These are phyloP conservation scores for Ophiostoma ips DNA, from an alignment of 2,329 filamentous ascomycete species.

Conservation along the genomic window DNA sequence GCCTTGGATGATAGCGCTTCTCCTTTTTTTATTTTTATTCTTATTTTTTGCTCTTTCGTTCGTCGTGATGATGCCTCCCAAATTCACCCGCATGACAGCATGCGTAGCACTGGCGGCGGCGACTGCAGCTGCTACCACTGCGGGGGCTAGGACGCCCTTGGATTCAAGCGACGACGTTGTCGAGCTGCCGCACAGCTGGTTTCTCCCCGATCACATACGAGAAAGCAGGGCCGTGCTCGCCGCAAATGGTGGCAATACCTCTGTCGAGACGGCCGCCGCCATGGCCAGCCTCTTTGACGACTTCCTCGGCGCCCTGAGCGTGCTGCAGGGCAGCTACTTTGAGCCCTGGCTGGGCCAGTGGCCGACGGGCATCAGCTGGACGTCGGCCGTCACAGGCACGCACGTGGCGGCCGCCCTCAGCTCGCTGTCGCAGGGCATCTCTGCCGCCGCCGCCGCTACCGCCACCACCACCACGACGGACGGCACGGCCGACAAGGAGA, in stretches of 20 bases:
- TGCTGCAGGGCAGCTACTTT: constrained; percentile 70
- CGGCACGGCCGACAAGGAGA: constrained; percentile 47
- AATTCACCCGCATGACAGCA: neutral
- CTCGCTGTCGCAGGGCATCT: constrained; percentile 51
- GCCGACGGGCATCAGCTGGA: constrained; percentile 87
- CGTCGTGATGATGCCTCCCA: constrained; percentile 5
- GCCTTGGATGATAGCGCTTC: neutral
- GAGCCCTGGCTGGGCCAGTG: constrained; percentile 65
- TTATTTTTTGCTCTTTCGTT: neutral
- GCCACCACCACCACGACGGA: too few species aligned
- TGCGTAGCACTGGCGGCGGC: constrained; percentile 9
- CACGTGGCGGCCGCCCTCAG: constrained; percentile 60
- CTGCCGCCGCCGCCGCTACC: constrained; percentile 17
- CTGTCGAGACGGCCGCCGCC: neutral
- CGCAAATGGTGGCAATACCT: neutral
- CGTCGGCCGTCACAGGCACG: constrained; percentile 69
- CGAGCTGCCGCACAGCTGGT: neutral
- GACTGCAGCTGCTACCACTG: neutral
- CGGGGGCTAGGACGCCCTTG: too few species aligned
- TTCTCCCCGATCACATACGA: constrained; percentile 4
- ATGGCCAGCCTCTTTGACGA: constrained; percentile 23
- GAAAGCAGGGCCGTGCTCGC: neutral
- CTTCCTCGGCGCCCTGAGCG: constrained; percentile 50
- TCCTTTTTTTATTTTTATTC: neutral
- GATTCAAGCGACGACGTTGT: neutral